Base-by-base conservation (phyloP, 2,329 filamentous ascomycete genomes). In the Grosmannia penicillata region DNA sequence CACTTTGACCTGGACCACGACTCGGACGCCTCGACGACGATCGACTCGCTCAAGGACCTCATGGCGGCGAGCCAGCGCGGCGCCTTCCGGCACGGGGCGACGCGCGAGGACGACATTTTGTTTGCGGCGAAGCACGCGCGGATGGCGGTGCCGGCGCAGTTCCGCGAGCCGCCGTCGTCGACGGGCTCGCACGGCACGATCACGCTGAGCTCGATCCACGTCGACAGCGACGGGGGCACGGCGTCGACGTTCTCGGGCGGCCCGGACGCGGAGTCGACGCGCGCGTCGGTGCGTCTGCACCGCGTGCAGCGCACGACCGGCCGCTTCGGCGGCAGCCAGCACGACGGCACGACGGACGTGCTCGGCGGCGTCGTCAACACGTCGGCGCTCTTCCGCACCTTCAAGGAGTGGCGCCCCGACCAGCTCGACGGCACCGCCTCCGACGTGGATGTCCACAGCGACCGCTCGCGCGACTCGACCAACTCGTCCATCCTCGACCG, bases 101-200 rank as follows among this genome's bases (percentile, higher is more conserved):
- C 36, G 13, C 36, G 36, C 29, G 36, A 38, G 14, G 40, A 43
- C 19, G 44, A 44, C 25, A 37, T 46, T 10, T 22, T 45, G 13
- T 38, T 41, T 30, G 41, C 45, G 2, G 43, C 45, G 13, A 45
- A 43, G 28, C 35, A 40, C 27, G 43, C 45, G 34, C 44, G 44
- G 27, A 17, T 44, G 11, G 42, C 46, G 33, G 39, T 45, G 40
- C 42, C 45, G 9, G 22, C 39, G 10, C 42, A 41, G 30, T 48
- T 49, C 23, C 37, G 41, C 40, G 47, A 47, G 33, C 47, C 47
- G 15, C 47, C 46, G 6, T 49, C 47, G 30, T 49, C 47, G 6
- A 48, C 46, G 2, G 47, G 47, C 33, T 48, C 47, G 4, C 47
- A 49, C 34, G 46, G 40, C 36, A 49, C 47, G 19, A 40, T 49